Evolutionary conservation across 306 rosid genomes (phyloP), one percentile per base, ranked within the genome.

Genomic region (Alnus glutinosa): DNA sequence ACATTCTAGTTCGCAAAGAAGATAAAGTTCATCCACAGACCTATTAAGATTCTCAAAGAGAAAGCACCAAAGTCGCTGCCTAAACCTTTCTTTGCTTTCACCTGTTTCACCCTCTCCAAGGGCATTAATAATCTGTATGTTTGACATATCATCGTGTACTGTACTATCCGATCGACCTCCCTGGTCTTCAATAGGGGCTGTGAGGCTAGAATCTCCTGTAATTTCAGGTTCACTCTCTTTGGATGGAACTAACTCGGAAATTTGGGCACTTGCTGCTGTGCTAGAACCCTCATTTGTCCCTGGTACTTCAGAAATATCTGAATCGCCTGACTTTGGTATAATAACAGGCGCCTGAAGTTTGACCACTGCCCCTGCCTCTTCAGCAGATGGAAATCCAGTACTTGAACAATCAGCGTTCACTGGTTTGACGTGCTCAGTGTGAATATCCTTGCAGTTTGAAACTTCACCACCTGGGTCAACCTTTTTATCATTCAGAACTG

Each of bases 11-110:
- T 95, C 98, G 79, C 98, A 95, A 71, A 95, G 98, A 86, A 95
- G 98, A 91, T 95, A 95, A 78, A 95, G 92, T 79, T 95, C 98
- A 85, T 95, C 98, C n/a, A 95, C 96, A 69, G 98, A 94, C 85
- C 98, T 89, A 82, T 95, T 95, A 68, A 95, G 98, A 87, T 92
- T 95, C 91, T 95, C 98, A 85, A 95, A 95, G 59, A 95, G 92
- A 88, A 91, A 95, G 85, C 98, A 92, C 98, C 98, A 95, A 71
- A 95, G 98, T 73, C 98, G 90, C 87, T 95, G 95, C 85, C 98
- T 86, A 81, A 95, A 95, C 85, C 98, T 88, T 87, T 95, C 98
- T 92, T 89, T 95, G 87, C 98, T 91, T 88, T 92, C 98, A 83
- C 82, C 88, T 9, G 91, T 87, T 83, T 87, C 86, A 16, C 83